Evolutionary conservation across 805 yeast species (phyloP).

Genomic region (Grigorovia jiainica): DNA sequence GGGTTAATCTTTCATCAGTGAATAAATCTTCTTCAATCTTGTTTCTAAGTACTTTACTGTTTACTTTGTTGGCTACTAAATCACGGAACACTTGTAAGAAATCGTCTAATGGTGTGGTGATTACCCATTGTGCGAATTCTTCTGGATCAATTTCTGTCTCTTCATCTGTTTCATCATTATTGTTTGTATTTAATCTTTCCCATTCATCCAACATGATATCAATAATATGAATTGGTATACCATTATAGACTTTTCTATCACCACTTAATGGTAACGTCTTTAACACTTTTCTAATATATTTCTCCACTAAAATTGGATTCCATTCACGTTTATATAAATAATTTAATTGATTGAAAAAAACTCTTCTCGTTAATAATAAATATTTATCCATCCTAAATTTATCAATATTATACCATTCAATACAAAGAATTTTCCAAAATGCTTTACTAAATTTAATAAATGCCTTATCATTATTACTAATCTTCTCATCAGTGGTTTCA

Average conservation of each 20-base stretch:
- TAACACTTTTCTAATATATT: constrained; percentile 37
- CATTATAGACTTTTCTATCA: constrained; percentile 52
- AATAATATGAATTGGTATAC: constrained; percentile 73
- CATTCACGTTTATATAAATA: constrained; percentile 47
- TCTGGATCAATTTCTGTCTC: constrained; percentile 35
- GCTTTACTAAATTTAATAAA: constrained; percentile 52
- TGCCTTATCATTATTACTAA: constrained; percentile 22
- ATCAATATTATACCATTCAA: constrained; percentile 82
- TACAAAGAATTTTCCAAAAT: constrained; percentile 69
- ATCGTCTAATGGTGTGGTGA: constrained; percentile 41
- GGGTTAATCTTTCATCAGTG: constrained; percentile 48
- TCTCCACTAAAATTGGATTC: constrained; percentile 38
- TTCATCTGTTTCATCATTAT: constrained; percentile 38
- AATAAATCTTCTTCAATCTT: constrained; percentile 60
- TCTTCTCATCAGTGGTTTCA: constrained; percentile 4
- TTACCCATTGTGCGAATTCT: constrained; percentile 26
- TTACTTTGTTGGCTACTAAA: constrained; percentile 38
- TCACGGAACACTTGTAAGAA: constrained; percentile 54
- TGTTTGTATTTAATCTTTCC: constrained; percentile 51
- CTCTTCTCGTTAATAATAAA: constrained; percentile 70
- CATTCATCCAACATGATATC: constrained; percentile 83
- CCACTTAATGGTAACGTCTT: constrained; percentile 45
- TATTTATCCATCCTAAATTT: constrained; percentile 81
- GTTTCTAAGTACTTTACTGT: constrained; percentile 53
- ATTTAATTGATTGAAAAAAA: constrained; percentile 52